Evolutionary conservation across 441 rosid genomes (phyloP), one percentile per base, ranked within the genome.

Genomic region (Gossypium davidsonii): DNA sequence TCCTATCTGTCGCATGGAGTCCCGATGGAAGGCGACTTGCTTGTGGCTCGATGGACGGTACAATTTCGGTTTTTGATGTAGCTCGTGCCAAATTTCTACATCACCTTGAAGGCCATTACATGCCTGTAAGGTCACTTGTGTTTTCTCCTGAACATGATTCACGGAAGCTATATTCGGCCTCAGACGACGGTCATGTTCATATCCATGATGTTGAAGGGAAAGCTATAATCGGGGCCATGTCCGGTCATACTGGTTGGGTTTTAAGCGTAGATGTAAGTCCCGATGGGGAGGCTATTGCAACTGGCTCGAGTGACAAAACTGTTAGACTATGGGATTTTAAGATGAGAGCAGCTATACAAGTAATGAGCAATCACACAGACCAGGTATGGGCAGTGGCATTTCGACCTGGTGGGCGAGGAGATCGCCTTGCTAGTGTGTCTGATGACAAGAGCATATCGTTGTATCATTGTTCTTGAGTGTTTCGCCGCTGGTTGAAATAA

Each of bases 11-110:
- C 10, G 94, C 94, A 23, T 93, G 97, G 98, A 89, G 97, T 76
- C 89, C 91, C 10, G 95, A 93, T 69, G 98, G 98, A 74, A 86
- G 71, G 82, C 81, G 90, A 2, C 86, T 91, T 61, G 97, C 98
- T 20, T 95, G 99, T 20, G 97, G 98, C 52, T 93, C 94, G 21
- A 88, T 93, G 97, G 98, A 95, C 70, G 99, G 98, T 73, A 91
- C 96, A 0, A 85, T 95, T 60, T 90, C 94, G n/a, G 71, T 95
- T 34, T 95, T 95, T 8, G 99, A 93, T 26, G 97, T 88, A 28
- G 85, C 86, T 4, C 91, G 96, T 23, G 89, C 83, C 70, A 93
- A 90, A 82, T 90, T 93, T 73, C 85, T 95, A 20, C 91, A 89
- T 82, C 94, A 95, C 77, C 85, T 93, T 23, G 91, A 91, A 82